phyloP scores from a whole-genome alignment of 352 stramenopile species.

The Phytophthora brassicae region DNA sequence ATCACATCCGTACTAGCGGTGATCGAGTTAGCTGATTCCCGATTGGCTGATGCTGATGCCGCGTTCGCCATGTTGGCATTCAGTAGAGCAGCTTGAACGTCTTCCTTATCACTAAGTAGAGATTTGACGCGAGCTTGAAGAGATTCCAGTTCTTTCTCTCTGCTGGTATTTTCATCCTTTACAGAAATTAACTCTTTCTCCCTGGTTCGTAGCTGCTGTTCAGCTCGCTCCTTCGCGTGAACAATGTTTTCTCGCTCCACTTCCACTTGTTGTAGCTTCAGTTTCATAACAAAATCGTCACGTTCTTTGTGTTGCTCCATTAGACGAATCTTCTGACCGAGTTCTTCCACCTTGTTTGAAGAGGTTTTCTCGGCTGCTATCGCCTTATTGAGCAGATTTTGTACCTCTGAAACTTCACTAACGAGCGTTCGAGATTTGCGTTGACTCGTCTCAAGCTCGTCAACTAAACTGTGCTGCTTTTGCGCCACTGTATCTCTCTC shows the following conservation, averaged over 20 bases:
- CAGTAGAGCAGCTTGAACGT: slow-evolving; percentile 36
- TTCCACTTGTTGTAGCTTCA: slow-evolving; percentile 45
- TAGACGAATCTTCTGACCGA: slow-evolving; percentile 29
- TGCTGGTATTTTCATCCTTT: slow-evolving; percentile 28
- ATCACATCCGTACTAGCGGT: slow-evolving; percentile 41
- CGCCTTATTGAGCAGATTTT: slow-evolving; percentile 34
- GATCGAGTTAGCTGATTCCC: slow-evolving; percentile 11
- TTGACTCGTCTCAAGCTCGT: slow-evolving; percentile 32
- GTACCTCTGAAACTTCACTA: slow-evolving; percentile 35
- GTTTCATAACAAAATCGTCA: slow-evolving; percentile 32
- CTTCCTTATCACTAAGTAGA: slow-evolving; percentile 40
- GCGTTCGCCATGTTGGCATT: slow-evolving; percentile 32
- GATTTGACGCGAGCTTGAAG: slow-evolving; percentile 37
- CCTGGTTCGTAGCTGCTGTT: slow-evolving; percentile 30
- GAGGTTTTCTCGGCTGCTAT: slow-evolving; percentile 48
- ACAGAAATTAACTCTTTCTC: slow-evolving; percentile 34
- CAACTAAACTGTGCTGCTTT: slow-evolving; percentile 32
- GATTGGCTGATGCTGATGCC: slow-evolving; percentile 14
- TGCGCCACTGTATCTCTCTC: slow-evolving; percentile 34
- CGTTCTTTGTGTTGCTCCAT: slow-evolving; percentile 41
- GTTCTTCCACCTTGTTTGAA: slow-evolving; percentile 34
- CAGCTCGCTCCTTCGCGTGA: slow-evolving; percentile 29
- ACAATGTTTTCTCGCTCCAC: slow-evolving; percentile 25
- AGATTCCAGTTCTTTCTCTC: slow-evolving; percentile 30
- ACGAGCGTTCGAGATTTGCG: slow-evolving; percentile 29